A percentile compares a stretch with the other conserved stretches of the same genome.
These are phyloP conservation scores for Thalia dealbata DNA, from an alignment of 176 grass and related monocot genomes.

Conservation along the genomic window DNA sequence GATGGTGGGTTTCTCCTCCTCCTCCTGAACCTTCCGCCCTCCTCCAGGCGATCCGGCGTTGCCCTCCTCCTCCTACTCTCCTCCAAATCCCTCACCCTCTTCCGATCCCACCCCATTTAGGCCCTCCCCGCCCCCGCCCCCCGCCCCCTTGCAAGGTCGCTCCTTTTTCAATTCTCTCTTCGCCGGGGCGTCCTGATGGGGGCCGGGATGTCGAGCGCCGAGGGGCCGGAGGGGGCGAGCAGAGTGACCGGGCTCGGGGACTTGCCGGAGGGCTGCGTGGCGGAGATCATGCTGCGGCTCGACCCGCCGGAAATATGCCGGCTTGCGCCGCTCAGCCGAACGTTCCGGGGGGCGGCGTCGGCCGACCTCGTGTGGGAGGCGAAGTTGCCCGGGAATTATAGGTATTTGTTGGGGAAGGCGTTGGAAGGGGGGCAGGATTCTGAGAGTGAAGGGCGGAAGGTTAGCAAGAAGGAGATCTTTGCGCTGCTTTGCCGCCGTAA, in stretches of 20 bases:
- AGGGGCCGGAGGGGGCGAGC: conserved; percentile 42
- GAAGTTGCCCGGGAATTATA: conserved; percentile 70
- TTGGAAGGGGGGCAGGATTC: neutral
- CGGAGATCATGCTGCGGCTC: conserved; percentile 64
- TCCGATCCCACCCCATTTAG: conserved; percentile 11
- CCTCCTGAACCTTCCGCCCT: conserved; percentile 31
- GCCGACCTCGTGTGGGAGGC: conserved; percentile 64
- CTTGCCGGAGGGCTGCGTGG: conserved; percentile 88
- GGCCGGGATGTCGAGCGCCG: conserved; percentile 49
- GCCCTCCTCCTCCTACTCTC: conserved; percentile 72
- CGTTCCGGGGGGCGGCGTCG: conserved; percentile 64
- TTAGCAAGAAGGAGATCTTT: conserved; percentile 23
- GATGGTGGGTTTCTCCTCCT: conserved; percentile 30
- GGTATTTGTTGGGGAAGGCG: conserved; percentile 37
- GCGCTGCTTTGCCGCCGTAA: conserved; percentile 13
- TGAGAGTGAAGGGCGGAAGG: neutral
- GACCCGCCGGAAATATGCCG: conserved; percentile 87
- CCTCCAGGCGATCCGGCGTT: conserved; percentile 12
- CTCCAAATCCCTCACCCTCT: conserved; percentile 85
- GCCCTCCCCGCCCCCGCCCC: neutral
- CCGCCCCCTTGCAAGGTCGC: neutral
- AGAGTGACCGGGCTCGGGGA: conserved; percentile 61
- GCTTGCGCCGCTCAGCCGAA: conserved; percentile 48
- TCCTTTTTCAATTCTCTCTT: neutral
- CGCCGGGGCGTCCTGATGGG: conserved; percentile 34